Percentiles rank a stretch among this genome's conserved stretches.
phyloP scores from a whole-genome alignment of 192 early-diverging fungal species.

The Umbelopsis isabellina region DNA sequence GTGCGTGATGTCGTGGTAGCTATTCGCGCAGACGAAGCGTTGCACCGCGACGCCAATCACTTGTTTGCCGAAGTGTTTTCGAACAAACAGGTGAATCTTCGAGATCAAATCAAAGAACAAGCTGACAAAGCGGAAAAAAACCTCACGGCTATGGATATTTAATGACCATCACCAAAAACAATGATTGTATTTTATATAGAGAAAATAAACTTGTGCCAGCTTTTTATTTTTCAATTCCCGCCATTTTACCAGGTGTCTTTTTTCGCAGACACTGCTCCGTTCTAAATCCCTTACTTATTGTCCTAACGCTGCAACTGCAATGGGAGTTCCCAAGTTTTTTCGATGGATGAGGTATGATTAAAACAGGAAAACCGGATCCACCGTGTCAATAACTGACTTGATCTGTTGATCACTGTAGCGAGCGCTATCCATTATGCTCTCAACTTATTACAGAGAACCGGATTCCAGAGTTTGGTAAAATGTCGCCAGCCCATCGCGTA shows the following conservation, averaged over 20 bases:
- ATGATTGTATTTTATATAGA: not conserved
- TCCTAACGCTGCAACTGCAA: slow-evolving; percentile 26
- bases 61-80: slow-evolving; percentile 62
- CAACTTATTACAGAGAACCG: slow-evolving; percentile 88
- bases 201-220: not conserved
- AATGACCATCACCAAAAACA: too few species aligned
- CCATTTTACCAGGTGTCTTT: not conserved
- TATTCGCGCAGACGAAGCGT: slow-evolving; percentile 86
- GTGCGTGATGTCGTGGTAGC: slow-evolving; percentile 86
- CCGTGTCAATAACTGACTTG: too few species aligned
- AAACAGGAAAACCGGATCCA: too few species aligned
- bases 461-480: slow-evolving; percentile 92
- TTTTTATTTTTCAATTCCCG: not conserved
- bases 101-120: slow-evolving; percentile 18
- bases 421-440: slow-evolving; percentile 93
- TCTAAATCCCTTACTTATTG: not conserved
- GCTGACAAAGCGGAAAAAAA: not conserved
- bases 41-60: slow-evolving; percentile 93
- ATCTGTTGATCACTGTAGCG: slow-evolving; percentile 50
- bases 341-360: slow-evolving; percentile 83
- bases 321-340: slow-evolving; percentile 95
- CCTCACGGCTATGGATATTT: not conserved
- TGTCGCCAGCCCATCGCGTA: slow-evolving; percentile 33
- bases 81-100: not conserved
- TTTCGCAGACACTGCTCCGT: not conserved